Base-by-base conservation (phyloP, 148 eudicot species). In the Hydrangea macrophylla region DNA sequence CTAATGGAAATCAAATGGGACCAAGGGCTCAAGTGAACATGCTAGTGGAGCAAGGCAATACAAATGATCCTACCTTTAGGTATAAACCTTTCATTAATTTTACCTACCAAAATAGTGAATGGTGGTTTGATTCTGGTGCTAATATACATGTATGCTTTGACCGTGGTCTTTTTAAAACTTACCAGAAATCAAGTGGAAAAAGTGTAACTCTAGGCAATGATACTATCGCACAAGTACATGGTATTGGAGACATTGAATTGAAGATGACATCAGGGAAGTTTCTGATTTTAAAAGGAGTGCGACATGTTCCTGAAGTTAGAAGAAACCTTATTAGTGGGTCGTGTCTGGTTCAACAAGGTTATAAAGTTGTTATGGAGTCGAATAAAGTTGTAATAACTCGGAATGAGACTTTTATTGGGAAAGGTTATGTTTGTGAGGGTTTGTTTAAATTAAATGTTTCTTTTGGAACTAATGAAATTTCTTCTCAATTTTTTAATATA, bases 71-170 rank as follows among this genome's bases (percentile, higher is more conserved):
- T 9, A 48, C 10, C 11, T 30, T 31, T 17, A 51, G 59, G 58
- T 32, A 20, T 24, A 6, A 65, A 1, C 3, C 56, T 40, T 22
- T 24, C 0, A 22, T 30, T 2, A 28, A 45, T 35, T 18, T 65
- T 30, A 20, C 27, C 10, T 7, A 33, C 4, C 0, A n/a, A 18
- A 20, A 28, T 50, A 20, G 50, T 1, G 69, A 50, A 26, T 65
- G 58, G 58, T 65, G 69, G 69, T 5, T 65, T 31, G 69, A 65
- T n/a, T 65, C 39, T 5, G 25, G 69, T 7, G 37, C 69, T 27
- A 65, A 65, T 31, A 15, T 65, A 0, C 30, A 65, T 30, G 69
- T 48, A 1, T 65, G 69, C 18, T 50, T 18, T 51, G 26, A 65
- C 50, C 6, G 1, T 2, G 0, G 2, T 2, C 0, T n/a, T 18